Conservation (phyloP, 495 filamentous ascomycete species). For the Chaetomium tenue region DNA sequence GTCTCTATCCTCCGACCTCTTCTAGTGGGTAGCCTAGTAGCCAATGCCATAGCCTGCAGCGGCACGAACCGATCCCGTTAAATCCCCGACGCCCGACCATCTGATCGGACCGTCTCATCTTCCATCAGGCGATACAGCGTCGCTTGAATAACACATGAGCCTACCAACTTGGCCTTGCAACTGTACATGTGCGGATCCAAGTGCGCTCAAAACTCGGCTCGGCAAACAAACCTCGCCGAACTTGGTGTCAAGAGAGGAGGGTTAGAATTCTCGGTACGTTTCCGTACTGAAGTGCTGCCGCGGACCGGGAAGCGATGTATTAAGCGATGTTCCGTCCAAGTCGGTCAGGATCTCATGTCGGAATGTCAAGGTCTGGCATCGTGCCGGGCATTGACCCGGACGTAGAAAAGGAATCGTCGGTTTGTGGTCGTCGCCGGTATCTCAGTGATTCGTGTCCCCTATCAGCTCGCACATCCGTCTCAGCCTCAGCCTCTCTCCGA, state of each 20-base stretch:
- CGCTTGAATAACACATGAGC: too few species aligned
- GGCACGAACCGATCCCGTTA: too few species aligned
- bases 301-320: not conserved
- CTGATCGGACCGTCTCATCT: too few species aligned
- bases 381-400: constrained; percentile 37
- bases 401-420: constrained; percentile 38
- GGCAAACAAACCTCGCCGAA: not conserved
- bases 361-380: constrained; percentile 29
- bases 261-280: not conserved
- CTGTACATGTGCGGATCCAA: not conserved
- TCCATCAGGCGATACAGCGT: too few species aligned
- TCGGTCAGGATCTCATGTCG: constrained; percentile 21
- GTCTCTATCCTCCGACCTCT: too few species aligned
- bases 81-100: too few species aligned
- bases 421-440: constrained; percentile 37
- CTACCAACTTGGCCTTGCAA: too few species aligned
- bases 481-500: constrained; percentile 46
- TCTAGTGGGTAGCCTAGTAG: too few species aligned
- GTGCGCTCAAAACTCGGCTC: not conserved
- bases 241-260: not conserved
- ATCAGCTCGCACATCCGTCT: constrained; percentile 40
- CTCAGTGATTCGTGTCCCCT: constrained; percentile 40
- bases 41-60: too few species aligned
- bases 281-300: not conserved
- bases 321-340: not conserved